Base-by-base conservation (phyloP, 768 basidiomycete genomes). In the Fomitopsis serialis region DNA sequence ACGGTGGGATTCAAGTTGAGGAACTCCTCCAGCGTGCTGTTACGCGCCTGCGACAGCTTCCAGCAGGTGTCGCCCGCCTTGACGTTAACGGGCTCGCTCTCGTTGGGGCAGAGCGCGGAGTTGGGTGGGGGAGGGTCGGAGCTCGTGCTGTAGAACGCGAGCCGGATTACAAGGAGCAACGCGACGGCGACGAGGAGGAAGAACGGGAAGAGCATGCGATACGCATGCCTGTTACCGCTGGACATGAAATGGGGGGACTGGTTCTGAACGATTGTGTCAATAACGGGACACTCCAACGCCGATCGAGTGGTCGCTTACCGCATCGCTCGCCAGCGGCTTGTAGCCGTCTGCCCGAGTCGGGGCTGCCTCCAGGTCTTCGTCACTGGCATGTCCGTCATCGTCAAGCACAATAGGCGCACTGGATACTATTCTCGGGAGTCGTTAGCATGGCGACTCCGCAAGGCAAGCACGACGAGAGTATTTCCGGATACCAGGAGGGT, bases 181-280 rank as follows among this genome's bases (percentile, higher is more conserved):
- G 80, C 54, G 50, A 81, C 84, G 11, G 78, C 80, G 42, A 87
- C 76, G 46, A 86, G 76, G 53, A 88, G 80, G 72, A 87, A 84
- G 71, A 87, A 88, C 7, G 85, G 85, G 61, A 85, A 82, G 7
- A 88, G 73, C 0, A 81, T 76, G 22, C 79, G 77, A 61, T 86
- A 86, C 6, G 80, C 72, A 45, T 49, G 54, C 42, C 45, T 42
- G 13, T 48, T 49, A 36, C 53, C 56, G 43, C 44, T 23, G 35
- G 21, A 9, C n/a, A 35, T 19, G 23, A 19, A 43, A 32, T 45
- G 51, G n/a, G 42, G 42, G n/a, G 21, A 10, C 17, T 52, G 27
- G 43, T 45, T 24, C 51, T 52, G 32, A 10, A 21, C 17, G 40
- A 17, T 15, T n/a, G 32, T 22, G 48, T 50, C 48, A 24, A 48